Base-by-base conservation (phyloP, 2,329 filamentous ascomycete species). In the Metarhizium album region DNA sequence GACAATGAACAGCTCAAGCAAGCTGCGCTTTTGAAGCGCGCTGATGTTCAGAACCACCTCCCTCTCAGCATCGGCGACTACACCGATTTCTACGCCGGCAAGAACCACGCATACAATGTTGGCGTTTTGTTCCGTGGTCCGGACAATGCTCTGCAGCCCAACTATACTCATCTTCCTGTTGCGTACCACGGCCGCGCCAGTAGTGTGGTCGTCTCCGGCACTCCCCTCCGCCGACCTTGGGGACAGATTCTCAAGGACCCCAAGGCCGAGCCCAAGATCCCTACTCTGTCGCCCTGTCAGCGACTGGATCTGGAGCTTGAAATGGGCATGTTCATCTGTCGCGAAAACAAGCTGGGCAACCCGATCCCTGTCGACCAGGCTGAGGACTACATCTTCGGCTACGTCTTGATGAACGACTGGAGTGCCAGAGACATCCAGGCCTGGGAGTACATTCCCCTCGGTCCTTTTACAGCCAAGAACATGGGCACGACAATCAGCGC, bases 31-130 rank as follows among this genome's bases (percentile, higher is more conserved):
- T 6, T 70, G 4, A 58, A 59, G 6, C 51, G 60, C 1, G 45
- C 64, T 29, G 74, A 77, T 4, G 77, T 83, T n/a, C 76, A 71
- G 53, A 84, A 77, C 59, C 86, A 90, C 56, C 59, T 91, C 1
- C 87, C 87, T 1, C 79, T 93, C 73, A 72, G 78, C 37, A 87
- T 91, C 59, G 85, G 86, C 31, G 87, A 91, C 62, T 91, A 91
- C 64, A 88, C 87, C 2, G 87, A 93, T 63, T 93, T 91, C 69
- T 93, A 87, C 62, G 87, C 84, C 14, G 86, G 87, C 46, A 70
- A 84, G 59, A 84, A 90, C 61, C 87, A 93, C 66, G 87, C 87
- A 4, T 86, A 82, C 70, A 70, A 69, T 57, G 74, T 86, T 8
- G 86, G 86, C 3, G 76, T 80, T 1, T 74, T 90, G 22, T 89